phyloP scores from a whole-genome alignment of 2,329 filamentous ascomycete genomes.

The Fusarium sp. region DNA sequence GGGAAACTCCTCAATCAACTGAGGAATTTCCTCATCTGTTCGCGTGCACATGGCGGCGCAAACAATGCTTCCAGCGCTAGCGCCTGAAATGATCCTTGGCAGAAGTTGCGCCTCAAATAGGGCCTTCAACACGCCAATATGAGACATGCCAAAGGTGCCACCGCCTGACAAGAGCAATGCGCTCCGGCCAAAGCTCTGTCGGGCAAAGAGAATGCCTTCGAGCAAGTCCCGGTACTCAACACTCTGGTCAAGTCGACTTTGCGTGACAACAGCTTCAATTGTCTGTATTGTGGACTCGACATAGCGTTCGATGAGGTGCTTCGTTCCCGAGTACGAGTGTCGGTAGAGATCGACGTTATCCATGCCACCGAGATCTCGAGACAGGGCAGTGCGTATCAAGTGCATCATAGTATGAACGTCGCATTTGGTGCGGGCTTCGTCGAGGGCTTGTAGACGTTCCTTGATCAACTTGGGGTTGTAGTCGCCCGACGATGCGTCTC shows the following conservation, averaged over 20 bases:
- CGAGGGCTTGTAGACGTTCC: conserved; percentile 73
- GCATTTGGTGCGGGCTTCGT: conserved; percentile 73
- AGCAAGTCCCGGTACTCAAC: conserved; percentile 67
- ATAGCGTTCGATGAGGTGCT: conserved; percentile 84
- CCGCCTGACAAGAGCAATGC: conserved; percentile 84
- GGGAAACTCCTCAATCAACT: conserved; percentile 72
- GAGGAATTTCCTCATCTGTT: conserved; percentile 79
- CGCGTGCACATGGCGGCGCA: conserved; percentile 79
- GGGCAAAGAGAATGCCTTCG: conserved; percentile 73
- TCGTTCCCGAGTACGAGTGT: conserved; percentile 85
- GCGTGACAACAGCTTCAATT: conserved; percentile 73
- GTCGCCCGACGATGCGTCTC: conserved; percentile 65
- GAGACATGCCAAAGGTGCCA: conserved; percentile 89
- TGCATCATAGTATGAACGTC: conserved; percentile 81
- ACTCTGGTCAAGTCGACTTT: conserved; percentile 60
- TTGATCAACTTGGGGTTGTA: conserved; percentile 76
- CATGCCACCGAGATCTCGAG: conserved; percentile 84
- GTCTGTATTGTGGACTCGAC: conserved; percentile 80
- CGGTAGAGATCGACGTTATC: conserved; percentile 82
- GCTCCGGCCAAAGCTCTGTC: conserved; percentile 84
- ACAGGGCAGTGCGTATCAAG: conserved; percentile 79
- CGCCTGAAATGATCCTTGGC: conserved; percentile 85
- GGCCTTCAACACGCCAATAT: conserved; percentile 85
- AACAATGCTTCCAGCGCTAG: conserved; percentile 87
- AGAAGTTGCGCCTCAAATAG: conserved; percentile 77